A percentile compares a stretch with the other conserved stretches of the same genome.
phyloP scores from a whole-genome alignment of 768 basidiomycete genomes.

The Podaxis sp. region DNA sequence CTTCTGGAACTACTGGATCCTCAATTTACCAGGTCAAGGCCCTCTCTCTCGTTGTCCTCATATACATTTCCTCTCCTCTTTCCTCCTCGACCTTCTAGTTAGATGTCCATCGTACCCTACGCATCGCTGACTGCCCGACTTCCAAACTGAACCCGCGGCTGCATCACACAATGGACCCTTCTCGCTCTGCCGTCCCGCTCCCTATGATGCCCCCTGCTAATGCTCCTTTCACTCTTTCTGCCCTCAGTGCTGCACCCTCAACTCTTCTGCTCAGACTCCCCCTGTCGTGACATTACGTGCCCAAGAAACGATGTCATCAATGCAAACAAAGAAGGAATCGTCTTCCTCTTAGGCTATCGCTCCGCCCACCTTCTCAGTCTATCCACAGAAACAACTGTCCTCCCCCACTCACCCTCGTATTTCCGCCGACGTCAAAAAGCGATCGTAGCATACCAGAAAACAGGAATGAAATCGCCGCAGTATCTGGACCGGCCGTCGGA shows the following conservation, averaged over 20 bases:
- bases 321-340: conserved; percentile 90
- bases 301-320: conserved; percentile 65
- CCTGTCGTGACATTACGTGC: conserved; percentile 48
- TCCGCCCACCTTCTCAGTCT: conserved; percentile 87
- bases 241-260: conserved; percentile 47
- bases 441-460: conserved; percentile 16
- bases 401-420: conserved; percentile 76
- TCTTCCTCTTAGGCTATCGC: conserved; percentile 85
- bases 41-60: conserved; percentile 48
- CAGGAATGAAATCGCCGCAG: conserved; percentile 17
- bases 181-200: conserved; percentile 77
- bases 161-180: conserved; percentile 56
- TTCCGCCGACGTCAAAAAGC: conserved; percentile 56
- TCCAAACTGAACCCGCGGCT: conserved; percentile 35
- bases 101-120: conserved; percentile 77
- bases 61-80: conserved; percentile 17
- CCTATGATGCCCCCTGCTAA: conserved; percentile 77
- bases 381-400: conserved; percentile 74
- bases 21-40: conserved; percentile 66
- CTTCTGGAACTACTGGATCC: conserved; percentile 72
- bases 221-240: conserved; percentile 50
- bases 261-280: conserved; percentile 44
- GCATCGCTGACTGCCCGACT: conserved; percentile 55
- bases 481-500: conserved; percentile 23
- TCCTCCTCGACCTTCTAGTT: conserved; percentile 1